Percentiles rank a stretch among this genome's conserved stretches.
phyloP scores from a whole-genome alignment of 352 stramenopile species.

The Pythium folliculosum region DNA sequence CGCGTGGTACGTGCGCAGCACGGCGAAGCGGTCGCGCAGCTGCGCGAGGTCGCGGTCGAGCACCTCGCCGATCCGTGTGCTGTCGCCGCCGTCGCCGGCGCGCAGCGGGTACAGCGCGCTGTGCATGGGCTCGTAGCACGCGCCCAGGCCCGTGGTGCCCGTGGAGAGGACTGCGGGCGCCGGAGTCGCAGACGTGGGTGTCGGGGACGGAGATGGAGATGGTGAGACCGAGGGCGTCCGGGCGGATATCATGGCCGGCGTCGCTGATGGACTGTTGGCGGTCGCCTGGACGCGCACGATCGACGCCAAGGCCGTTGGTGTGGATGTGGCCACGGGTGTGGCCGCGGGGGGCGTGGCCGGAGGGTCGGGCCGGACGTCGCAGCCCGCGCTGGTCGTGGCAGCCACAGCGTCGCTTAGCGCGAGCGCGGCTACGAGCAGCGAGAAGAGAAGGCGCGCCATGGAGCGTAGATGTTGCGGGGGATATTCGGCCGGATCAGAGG shows the following conservation, averaged over 20 bases:
- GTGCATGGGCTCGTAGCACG: slow-evolving; percentile 35
- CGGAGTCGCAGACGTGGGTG: background rate
- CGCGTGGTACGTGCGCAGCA: slow-evolving; percentile 43
- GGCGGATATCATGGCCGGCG: background rate
- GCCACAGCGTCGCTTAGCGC: background rate
- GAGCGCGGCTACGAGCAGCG: background rate
- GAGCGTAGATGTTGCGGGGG: background rate
- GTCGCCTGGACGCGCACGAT: background rate
- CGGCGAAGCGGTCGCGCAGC: slow-evolving; percentile 27
- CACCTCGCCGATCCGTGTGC: slow-evolving; percentile 12
- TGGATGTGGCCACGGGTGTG: background rate
- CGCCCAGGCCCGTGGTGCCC: slow-evolving; percentile 11
- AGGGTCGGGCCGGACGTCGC: background rate
- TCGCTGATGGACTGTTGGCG: background rate
- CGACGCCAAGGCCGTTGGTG: background rate
- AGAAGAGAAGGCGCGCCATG: slow-evolving; percentile 7
- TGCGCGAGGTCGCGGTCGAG: slow-evolving; percentile 38
- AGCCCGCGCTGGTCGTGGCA: background rate
- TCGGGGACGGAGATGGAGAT: background rate
- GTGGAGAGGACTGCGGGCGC: background rate
- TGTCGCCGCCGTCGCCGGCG: slow-evolving; percentile 8
- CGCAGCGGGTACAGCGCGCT: slow-evolving; percentile 26
- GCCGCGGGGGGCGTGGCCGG: background rate
- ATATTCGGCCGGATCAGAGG: background rate
- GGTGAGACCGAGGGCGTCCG: background rate